These are phyloP conservation scores for Neurospora tetraspora DNA, from an alignment of 495 filamentous ascomycete species.

Conservation along the genomic window DNA sequence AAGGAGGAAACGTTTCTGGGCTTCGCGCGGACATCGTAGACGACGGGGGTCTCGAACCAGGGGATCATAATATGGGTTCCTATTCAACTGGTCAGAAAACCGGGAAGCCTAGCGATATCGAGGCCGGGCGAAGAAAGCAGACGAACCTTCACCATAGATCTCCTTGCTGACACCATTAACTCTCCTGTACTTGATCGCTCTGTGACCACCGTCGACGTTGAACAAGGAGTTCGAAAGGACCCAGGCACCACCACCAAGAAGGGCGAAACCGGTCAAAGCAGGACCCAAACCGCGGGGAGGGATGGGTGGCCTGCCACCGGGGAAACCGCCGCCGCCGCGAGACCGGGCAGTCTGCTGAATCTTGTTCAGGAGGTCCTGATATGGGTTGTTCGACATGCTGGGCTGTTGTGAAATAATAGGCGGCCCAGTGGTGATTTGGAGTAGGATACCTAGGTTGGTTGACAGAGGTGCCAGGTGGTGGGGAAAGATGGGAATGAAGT, in stretches of 20 bases:
- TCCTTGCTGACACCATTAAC: slow-evolving; percentile 91
- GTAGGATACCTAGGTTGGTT: background rate
- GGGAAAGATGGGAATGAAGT: background rate
- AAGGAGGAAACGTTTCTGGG: slow-evolving; percentile 94
- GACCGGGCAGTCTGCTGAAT: slow-evolving; percentile 19
- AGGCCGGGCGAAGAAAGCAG: background rate
- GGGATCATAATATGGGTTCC: slow-evolving; percentile 90
- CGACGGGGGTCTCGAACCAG: slow-evolving; percentile 94
- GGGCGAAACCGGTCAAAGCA: slow-evolving; percentile 29
- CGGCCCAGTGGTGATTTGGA: slow-evolving; percentile 6
- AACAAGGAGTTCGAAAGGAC: slow-evolving; percentile 76
- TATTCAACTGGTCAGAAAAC: slow-evolving; percentile 20
- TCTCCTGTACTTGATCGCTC: slow-evolving; percentile 96
- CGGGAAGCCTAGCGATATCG: background rate
- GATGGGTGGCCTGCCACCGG: slow-evolving; percentile 25
- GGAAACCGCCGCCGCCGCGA: slow-evolving; percentile 24
- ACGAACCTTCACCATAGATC: slow-evolving; percentile 87
- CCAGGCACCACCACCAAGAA: slow-evolving; percentile 54
- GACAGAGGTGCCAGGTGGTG: background rate
- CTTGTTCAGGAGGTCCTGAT: slow-evolving; percentile 32
- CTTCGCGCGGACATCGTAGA: slow-evolving; percentile 96
- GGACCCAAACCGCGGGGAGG: slow-evolving; percentile 16
- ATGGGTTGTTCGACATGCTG: slow-evolving; percentile 40
- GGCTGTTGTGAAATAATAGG: background rate
- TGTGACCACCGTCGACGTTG: slow-evolving; percentile 99